phyloP scores from a whole-genome alignment of 2,329 filamentous ascomycete genomes.

The Berkeleyomyces rouxiae region DNA sequence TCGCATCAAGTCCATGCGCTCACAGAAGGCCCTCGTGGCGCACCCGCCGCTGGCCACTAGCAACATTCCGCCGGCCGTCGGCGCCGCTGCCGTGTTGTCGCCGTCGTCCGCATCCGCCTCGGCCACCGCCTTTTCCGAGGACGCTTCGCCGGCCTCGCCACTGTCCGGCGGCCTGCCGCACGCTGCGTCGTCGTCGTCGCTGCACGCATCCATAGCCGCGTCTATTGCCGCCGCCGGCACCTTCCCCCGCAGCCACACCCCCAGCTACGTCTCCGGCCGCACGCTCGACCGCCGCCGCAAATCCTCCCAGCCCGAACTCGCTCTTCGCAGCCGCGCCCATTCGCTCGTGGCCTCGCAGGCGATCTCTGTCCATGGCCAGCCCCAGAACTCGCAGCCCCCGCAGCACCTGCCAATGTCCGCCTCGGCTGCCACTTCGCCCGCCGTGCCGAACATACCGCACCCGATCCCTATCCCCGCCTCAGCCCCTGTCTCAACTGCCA shows the following conservation, averaged over 20 bases:
- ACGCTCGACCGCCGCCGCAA: slow-evolving; percentile 35
- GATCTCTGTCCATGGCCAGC: slow-evolving; percentile 16
- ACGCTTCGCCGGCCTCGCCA: not conserved
- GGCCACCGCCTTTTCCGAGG: not conserved
- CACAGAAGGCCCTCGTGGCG: not conserved
- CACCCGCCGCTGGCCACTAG: not conserved
- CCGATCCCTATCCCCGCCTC: slow-evolving; percentile 7
- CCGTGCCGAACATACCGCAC: slow-evolving; percentile 18
- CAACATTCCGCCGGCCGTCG: not conserved
- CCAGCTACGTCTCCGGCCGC: slow-evolving; percentile 42
- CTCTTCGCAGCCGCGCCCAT: slow-evolving; percentile 37
- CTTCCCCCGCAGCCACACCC: slow-evolving; percentile 41
- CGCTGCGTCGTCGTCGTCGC: not conserved
- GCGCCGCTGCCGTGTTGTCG: not conserved
- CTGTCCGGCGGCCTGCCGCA: not conserved
- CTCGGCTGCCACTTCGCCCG: slow-evolving; percentile 20
- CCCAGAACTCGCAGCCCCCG: slow-evolving; percentile 26
- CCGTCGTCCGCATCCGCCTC: not conserved
- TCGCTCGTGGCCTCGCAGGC: slow-evolving; percentile 22
- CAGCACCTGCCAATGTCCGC: slow-evolving; percentile 34
- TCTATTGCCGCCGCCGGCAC: slow-evolving; percentile 23
- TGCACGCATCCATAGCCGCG: slow-evolving; percentile 15
- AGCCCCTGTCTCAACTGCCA: slow-evolving; percentile 12
- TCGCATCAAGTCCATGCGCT: slow-evolving; percentile 11
- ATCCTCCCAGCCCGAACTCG: slow-evolving; percentile 34